These are phyloP conservation scores for Psidium friedrichsthalianum DNA, from an alignment of 345 rosid genomes.

Conservation along the genomic window DNA sequence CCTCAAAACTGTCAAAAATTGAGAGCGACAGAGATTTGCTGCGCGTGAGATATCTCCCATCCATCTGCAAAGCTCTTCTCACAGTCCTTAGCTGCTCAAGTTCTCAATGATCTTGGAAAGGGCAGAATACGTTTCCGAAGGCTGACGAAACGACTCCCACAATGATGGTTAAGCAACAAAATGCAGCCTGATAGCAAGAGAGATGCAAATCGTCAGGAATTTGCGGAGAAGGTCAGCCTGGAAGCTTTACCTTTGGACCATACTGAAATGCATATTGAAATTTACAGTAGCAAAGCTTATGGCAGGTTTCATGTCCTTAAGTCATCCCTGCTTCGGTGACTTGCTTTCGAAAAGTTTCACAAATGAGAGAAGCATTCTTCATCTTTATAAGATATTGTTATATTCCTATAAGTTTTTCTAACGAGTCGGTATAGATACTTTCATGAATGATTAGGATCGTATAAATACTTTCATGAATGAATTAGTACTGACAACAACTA, in stretches of 20 bases:
- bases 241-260: background rate
- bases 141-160: conserved; percentile 57
- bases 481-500: background rate
- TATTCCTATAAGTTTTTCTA: background rate
- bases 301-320: background rate
- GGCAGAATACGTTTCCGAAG: conserved; percentile 62
- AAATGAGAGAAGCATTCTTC: background rate
- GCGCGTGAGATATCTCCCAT: background rate
- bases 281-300: background rate
- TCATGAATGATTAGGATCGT: background rate
- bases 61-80: background rate
- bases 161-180: conserved; percentile 47
- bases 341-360: background rate
- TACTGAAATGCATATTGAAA: background rate
- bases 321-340: background rate
- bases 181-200: conserved; percentile 19
- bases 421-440: background rate
- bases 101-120: conserved; percentile 49
- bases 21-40: background rate
- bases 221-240: background rate
- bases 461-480: background rate
- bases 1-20: background rate
- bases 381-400: background rate
- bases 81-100: conserved; percentile 20
- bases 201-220: background rate